Percentiles rank a stretch among this genome's conserved stretches.
These are phyloP conservation scores for Coemansia sp. DNA, from an alignment of 192 early-diverging fungal genomes.

Conservation along the genomic window DNA sequence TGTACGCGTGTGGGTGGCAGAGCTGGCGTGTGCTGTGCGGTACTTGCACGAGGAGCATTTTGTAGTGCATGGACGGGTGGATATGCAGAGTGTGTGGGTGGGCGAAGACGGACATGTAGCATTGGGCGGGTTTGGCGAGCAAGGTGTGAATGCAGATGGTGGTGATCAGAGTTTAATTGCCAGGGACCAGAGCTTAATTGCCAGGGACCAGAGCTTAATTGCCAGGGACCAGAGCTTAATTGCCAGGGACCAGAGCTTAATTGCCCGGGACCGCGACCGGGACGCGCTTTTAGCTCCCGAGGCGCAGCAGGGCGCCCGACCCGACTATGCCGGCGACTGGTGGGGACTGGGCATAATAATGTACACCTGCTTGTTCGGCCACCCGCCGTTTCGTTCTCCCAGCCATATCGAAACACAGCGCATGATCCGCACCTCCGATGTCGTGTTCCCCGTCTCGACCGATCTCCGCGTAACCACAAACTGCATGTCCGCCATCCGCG, in stretches of 20 bases:
- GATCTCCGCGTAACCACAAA: constrained; percentile 56
- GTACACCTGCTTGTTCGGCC: constrained; percentile 83
- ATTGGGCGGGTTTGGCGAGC: constrained; percentile 88
- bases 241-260: background rate
- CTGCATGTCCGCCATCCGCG: constrained; percentile 67
- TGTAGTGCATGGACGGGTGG: constrained; percentile 87
- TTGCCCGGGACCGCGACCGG: background rate
- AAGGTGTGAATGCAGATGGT: background rate
- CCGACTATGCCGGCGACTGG: constrained; percentile 77
- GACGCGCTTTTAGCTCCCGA: too few relatives aligned
- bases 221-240: background rate
- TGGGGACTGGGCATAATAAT: constrained; percentile 86
- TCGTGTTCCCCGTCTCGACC: constrained; percentile 50
- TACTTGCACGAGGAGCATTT: constrained; percentile 75
- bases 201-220: background rate
- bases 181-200: background rate
- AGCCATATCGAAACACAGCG: constrained; percentile 5
- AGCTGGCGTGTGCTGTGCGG: constrained; percentile 75
- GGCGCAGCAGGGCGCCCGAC: too few relatives aligned
- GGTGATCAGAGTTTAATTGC: background rate
- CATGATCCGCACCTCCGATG: constrained; percentile 51
- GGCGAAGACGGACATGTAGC: constrained; percentile 77
- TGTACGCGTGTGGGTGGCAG: constrained; percentile 82
- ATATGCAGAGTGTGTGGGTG: constrained; percentile 79
- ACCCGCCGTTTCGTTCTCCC: constrained; percentile 58